These are phyloP conservation scores for Ambrosiella xylebori DNA, from an alignment of 2,329 filamentous ascomycete species.

Conservation along the genomic window DNA sequence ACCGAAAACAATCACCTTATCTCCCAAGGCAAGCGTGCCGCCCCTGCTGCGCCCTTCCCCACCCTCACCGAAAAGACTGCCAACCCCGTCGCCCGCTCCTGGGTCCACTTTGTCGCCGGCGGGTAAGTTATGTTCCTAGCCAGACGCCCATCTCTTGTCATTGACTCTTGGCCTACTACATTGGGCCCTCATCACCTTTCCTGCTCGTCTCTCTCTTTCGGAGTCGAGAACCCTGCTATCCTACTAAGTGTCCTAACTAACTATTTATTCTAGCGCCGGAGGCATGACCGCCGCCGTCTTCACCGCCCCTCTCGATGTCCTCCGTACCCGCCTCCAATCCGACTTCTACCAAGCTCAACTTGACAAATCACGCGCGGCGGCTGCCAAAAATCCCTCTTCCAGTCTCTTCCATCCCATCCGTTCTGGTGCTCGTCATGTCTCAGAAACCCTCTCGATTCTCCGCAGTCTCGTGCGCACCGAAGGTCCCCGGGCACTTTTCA, in stretches of 20 bases:
- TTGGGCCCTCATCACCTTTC: too few species aligned
- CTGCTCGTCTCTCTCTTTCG: too few species aligned
- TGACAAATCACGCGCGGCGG: conserved; percentile 44
- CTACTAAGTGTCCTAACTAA: not conserved
- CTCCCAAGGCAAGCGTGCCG: conserved; percentile 21
- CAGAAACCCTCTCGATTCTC: conserved; percentile 75
- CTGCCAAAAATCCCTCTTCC: conserved; percentile 25
- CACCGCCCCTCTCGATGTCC: conserved; percentile 84
- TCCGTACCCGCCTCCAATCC: conserved; percentile 85
- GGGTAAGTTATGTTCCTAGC: conserved; percentile 38
- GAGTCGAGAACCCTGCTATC: not conserved
- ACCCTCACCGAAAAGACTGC: conserved; percentile 24
- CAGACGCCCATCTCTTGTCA: not conserved
- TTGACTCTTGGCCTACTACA: not conserved
- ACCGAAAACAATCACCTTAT: conserved; percentile 19
- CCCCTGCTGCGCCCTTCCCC: not conserved
- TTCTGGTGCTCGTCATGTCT: conserved; percentile 55
- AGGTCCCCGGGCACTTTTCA: conserved; percentile 77
- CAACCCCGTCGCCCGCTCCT: conserved; percentile 46
- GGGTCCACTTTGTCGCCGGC: conserved; percentile 83
- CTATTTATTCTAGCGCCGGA: conserved; percentile 41
- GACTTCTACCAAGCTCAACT: conserved; percentile 81
- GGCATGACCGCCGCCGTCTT: conserved; percentile 84
- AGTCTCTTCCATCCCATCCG: conserved; percentile 41
- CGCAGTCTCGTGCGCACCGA: conserved; percentile 63